A percentile compares a stretch with the other conserved stretches of the same genome.
phyloP scores from a whole-genome alignment of 352 stramenopile species.

The Pythium biforme region DNA sequence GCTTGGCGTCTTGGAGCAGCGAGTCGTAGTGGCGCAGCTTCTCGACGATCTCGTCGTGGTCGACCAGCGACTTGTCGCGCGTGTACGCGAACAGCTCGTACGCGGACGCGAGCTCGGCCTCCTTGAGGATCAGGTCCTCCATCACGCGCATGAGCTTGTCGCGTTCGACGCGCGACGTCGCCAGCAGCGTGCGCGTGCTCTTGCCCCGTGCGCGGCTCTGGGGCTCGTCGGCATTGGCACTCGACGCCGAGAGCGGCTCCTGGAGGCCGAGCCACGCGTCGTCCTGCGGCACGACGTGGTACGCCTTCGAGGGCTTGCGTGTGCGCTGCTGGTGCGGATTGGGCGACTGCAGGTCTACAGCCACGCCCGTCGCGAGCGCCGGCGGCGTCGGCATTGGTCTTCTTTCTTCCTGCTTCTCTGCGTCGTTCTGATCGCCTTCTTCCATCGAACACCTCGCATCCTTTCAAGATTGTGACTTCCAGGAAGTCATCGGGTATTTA shows the following conservation, averaged over 20 bases:
- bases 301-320: conserved; percentile 38
- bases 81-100: conserved; percentile 66
- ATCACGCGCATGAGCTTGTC: conserved; percentile 63
- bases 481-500: neutral
- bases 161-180: conserved; percentile 40
- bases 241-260: conserved; percentile 27
- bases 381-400: neutral
- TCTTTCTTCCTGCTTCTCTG: neutral
- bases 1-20: conserved; percentile 35
- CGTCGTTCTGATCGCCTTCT: neutral
- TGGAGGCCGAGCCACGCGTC: conserved; percentile 32
- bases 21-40: conserved; percentile 47
- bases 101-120: conserved; percentile 53
- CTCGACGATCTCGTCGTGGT: conserved; percentile 52
- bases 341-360: conserved; percentile 14
- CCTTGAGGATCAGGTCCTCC: conserved; percentile 59
- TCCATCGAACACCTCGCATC: conserved; percentile 5
- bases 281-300: conserved; percentile 46
- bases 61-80: conserved; percentile 33
- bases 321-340: conserved; percentile 25
- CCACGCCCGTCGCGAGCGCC: neutral
- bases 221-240: neutral
- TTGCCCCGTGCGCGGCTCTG: neutral
- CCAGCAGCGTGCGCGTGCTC: conserved; percentile 31
- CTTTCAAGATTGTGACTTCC: conserved; percentile 24